Conservation (phyloP, 2,329 filamentous ascomycete genomes). For the Neopestalotiopsis rosae region DNA sequence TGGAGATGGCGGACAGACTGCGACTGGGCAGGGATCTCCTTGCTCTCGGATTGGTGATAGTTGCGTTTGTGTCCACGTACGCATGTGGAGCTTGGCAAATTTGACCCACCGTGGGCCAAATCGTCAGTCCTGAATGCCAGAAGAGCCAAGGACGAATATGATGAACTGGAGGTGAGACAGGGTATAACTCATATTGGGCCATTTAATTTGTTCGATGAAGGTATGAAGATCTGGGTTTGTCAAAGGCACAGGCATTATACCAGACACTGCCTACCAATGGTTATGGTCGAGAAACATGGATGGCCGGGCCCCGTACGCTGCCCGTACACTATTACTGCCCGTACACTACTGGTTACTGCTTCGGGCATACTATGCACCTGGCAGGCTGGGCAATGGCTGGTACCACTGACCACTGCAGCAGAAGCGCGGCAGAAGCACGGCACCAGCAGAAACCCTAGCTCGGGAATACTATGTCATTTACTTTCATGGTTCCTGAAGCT, state of each 20-base stretch:
- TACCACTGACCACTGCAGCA: no score
- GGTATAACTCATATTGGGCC: neutral
- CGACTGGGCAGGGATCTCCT: conserved; percentile 12
- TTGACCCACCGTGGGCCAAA: neutral
- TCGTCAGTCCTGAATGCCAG: conserved; percentile 1
- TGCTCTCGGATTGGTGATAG: conserved; percentile 9
- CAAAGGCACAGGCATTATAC: neutral
- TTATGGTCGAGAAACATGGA: neutral
- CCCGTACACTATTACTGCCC: neutral
- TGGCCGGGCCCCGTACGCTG: neutral
- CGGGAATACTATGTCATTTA: neutral
- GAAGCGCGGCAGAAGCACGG: no score
- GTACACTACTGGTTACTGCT: neutral
- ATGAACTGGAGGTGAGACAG: conserved; percentile 1
- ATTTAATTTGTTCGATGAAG: conserved; percentile 1
- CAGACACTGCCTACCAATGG: neutral
- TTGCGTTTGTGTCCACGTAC: conserved; percentile 15
- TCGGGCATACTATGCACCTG: no score
- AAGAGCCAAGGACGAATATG: neutral
- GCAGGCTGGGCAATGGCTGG: no score
- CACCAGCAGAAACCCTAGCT: neutral
- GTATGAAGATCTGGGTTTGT: neutral
- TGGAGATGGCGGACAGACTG: neutral
- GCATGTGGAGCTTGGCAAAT: conserved; percentile 16
- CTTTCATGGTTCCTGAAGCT: neutral